These are phyloP conservation scores for Pilaira anomala DNA, from an alignment of 192 early-diverging fungal species.

Conservation along the genomic window DNA sequence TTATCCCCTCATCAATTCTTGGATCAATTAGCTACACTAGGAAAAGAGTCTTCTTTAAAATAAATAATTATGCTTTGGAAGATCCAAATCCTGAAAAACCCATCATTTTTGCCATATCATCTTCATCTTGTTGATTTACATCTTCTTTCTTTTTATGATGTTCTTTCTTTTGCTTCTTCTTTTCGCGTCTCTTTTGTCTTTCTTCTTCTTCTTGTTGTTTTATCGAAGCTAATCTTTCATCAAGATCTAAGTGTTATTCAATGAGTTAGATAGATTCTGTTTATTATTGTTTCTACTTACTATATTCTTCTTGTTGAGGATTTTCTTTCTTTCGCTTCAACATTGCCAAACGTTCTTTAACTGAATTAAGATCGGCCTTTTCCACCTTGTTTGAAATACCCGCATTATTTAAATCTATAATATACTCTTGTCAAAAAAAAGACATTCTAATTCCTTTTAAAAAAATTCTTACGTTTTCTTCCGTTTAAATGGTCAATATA, in stretches of 20 bases:
- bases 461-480: conserved; percentile 61
- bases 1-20: conserved; percentile 78
- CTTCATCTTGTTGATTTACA: conserved; percentile 46
- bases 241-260: conserved; percentile 57
- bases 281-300: no score
- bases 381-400: conserved; percentile 85
- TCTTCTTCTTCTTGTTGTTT: conserved; percentile 71
- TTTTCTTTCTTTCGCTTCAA: conserved; percentile 70
- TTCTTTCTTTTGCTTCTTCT: conserved; percentile 57
- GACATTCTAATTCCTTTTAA: neutral
- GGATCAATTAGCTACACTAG: conserved; percentile 71
- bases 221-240: conserved; percentile 61
- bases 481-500: conserved; percentile 94
- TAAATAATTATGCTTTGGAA: conserved; percentile 38
- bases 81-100: conserved; percentile 60
- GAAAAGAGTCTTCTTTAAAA: conserved; percentile 32
- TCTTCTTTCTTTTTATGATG: conserved; percentile 38
- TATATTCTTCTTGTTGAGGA: conserved; percentile 50
- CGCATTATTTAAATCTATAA: conserved; percentile 73
- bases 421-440: no score
- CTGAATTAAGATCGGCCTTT: conserved; percentile 70
- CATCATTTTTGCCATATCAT: conserved; percentile 75
- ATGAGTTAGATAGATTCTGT: no score
- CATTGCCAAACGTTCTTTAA: conserved; percentile 62
- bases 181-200: conserved; percentile 51